Conservation (phyloP, 2,329 filamentous ascomycete genomes). For the Fusarium cyanostomum region DNA sequence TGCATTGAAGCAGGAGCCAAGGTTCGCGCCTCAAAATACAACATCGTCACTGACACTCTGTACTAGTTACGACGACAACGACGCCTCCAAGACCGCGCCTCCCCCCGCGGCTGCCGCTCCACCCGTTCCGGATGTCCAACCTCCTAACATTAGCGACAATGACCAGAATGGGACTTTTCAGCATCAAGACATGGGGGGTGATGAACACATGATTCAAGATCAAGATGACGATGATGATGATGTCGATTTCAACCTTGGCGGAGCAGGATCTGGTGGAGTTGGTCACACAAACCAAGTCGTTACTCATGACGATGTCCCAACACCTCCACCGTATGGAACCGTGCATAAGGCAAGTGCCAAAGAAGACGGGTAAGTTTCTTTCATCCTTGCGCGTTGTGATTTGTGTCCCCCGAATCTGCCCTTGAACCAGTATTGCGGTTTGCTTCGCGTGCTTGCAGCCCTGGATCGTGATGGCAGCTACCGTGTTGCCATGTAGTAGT, state of each 20-base stretch:
- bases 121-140: conserved; percentile 41
- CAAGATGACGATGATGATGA: conserved; percentile 65
- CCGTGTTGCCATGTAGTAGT: conserved; percentile 31
- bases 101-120: conserved; percentile 42
- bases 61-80: conserved; percentile 72
- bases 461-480: conserved; percentile 34
- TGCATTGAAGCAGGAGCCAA: not conserved
- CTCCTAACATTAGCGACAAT: conserved; percentile 39
- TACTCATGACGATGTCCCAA: conserved; percentile 45
- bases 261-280: conserved; percentile 44
- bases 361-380: conserved; percentile 56
- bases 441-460: conserved; percentile 18
- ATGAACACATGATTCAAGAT: conserved; percentile 57
- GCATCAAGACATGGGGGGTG: conserved; percentile 41
- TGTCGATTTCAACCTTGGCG: conserved; percentile 67
- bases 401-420: conserved; percentile 22
- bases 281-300: conserved; percentile 43
- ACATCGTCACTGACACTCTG: conserved; percentile 9
- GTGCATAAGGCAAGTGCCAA: conserved; percentile 71
- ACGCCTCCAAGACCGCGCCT: conserved; percentile 54
- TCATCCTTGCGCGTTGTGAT: conserved; percentile 38
- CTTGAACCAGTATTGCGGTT: conserved; percentile 19
- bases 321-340: conserved; percentile 49
- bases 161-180: conserved; percentile 34
- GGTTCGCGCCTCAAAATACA: not conserved